Evolutionary conservation across 2,329 filamentous ascomycete genomes (phyloP), one percentile per base, ranked within the genome.

Genomic region (Meredithiella fracta): DNA sequence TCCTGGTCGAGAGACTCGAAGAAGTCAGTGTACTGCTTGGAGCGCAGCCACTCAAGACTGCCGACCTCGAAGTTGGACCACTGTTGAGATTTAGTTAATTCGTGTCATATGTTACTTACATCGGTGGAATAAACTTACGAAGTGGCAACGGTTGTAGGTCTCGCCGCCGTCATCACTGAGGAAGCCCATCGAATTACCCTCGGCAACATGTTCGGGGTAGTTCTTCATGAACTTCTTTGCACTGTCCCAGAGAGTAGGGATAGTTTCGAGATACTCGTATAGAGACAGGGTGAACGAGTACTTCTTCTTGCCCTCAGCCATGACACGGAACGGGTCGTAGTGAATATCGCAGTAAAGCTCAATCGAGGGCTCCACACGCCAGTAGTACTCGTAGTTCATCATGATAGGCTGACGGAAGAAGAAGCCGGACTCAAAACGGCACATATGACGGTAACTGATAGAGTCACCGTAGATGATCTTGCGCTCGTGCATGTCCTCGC

Each of bases 1-100:
- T 94, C 89, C 62, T 79, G 73, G 69, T 98, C 92, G 29, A 98
- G 80, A 4, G 81, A 78, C 53, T 90, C 80, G 65, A 98, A 98
- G 73, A 82, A 98, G 70, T 97, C 91, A 47, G 83, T 72, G 71
- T 98, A 98, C 22, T 86, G 78, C 67, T 90, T 75, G 61, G 87
- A 92, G 61, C 92, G 84, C 55, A 98, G 79, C 89, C 92, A 98
- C 65, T 94, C 79, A 40, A 98, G 77, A 70, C 85, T 94, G 61
- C 91, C 92, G 62, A 98, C 84, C 69, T 98, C 92, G 63, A 98
- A 98, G 75, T 98, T 98, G 65, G 91, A 97, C 92, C 92, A 98
- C 86, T 91, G 59, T 91, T 38, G 15, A 58, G 6, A 60, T 15
- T 38, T 34, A 40, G 51, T 58, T 58, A 58, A 53, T 38, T 38